Evolutionary conservation across 257 asterid genomes (phyloP), one percentile per base, ranked within the genome.

Genomic region (Petunia secreta): DNA sequence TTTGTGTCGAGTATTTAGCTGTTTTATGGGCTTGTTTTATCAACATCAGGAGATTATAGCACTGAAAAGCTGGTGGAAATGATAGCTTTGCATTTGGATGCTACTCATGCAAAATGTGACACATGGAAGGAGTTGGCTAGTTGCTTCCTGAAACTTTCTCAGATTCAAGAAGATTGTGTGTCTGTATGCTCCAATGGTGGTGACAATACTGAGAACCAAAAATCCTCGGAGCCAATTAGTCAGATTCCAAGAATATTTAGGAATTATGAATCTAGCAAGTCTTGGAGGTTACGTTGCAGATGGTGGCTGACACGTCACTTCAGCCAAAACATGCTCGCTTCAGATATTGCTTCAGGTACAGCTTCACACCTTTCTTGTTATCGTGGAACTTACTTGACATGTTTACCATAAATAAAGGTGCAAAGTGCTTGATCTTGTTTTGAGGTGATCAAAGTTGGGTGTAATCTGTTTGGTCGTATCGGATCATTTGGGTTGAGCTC

Each of bases 231-330:
- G 44, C 41, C 54, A 43, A 59, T 78, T 3, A 88, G 80, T 83
- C 85, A 79, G 83, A 85, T 88, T 64, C 99, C 98, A 0, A 91
- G 85, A 54, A 75, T 90, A 58, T 90, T 93, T 55, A 79, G 88
- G 36, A 52, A 81, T 34, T 82, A 85, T 53, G 90, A 85, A 74
- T 83, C 95, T 75, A 82, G 85, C 82, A 76, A 82, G 63, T 41
- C 79, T 8, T 95, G 98, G 99, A 89, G 87, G 85, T 83, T 92
- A 4, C 97, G 98, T 25, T 89, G 89, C 89, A 88, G 87, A 83
- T 93, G 99, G 98, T 95, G 99, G 98, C 82, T 83, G 83, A 86
- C 81, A 46, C 97, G 94, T 77, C 96, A 93, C 86, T 95, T 91
- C 86, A 82, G 85, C 39, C 80, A 80, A 77, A 85, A 71, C 75